phyloP scores from a whole-genome alignment of 805 yeast species.

The Wickerhamomyces strasburgensis region DNA sequence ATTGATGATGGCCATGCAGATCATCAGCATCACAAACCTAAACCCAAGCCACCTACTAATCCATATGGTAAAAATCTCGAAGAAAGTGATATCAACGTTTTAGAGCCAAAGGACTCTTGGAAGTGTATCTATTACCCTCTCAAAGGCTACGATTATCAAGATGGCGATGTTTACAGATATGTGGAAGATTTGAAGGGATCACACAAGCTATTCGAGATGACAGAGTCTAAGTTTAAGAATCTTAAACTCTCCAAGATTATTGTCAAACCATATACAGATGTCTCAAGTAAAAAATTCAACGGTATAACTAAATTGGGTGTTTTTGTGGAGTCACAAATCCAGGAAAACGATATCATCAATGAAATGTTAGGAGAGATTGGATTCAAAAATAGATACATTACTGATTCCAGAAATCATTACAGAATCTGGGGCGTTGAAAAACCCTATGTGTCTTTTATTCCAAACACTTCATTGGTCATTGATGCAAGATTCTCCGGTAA shows the following conservation, averaged over 20 bases:
- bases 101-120: conserved; percentile 33
- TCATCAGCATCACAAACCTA: conserved; percentile 9
- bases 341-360: conserved; percentile 44
- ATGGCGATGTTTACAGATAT: conserved; percentile 38
- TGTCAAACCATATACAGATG: conserved; percentile 57
- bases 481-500: conserved; percentile 84
- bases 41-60: conserved; percentile 18
- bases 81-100: conserved; percentile 28
- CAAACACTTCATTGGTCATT: conserved; percentile 57
- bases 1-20: conserved; percentile 11
- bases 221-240: conserved; percentile 21
- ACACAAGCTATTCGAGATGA: conserved; percentile 15
- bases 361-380: conserved; percentile 75
- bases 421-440: conserved; percentile 63
- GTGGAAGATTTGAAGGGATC: conserved; percentile 27
- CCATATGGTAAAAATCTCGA: conserved; percentile 30
- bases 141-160: conserved; percentile 37
- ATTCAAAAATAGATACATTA: conserved; percentile 55
- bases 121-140: conserved; percentile 30
- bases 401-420: conserved; percentile 73
- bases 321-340: conserved; percentile 36
- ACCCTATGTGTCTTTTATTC: conserved; percentile 53
- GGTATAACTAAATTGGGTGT: conserved; percentile 72
- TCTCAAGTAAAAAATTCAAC: conserved; percentile 44
- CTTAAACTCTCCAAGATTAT: conserved; percentile 31